Evolutionary conservation across 1,139 yeast species (phyloP), one percentile per base, ranked within the genome.

Genomic region (Chernovozyma aurita): DNA sequence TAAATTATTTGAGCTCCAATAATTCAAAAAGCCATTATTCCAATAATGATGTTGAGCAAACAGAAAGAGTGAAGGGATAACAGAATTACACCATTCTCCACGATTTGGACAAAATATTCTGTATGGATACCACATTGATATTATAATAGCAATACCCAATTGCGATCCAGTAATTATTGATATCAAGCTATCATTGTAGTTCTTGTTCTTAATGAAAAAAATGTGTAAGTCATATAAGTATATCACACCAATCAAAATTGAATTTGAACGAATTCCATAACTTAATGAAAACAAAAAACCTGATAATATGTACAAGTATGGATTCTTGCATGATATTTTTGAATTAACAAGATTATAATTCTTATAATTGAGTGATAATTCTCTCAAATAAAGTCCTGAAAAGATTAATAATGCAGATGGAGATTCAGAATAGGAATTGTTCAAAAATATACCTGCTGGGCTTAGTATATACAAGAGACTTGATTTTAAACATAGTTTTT

Each of bases 31-130:
- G 0, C 98, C 98, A 32, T 70, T 73, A 47, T 78, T 74, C 98
- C 98, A 92, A 57, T 92, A 90, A 44, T 79, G 70, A 2, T 61
- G 42, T 57, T 92, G 98, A 6, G 95, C 85, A 55, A 70, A 86
- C n/a, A 75, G 59, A 50, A 82, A 81, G 27, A 92, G 65, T 24
- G 85, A 73, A 3, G 88, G 87, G 0, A 82, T 32, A 11, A 43
- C 52, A 17, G 56, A 44, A 13, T 54, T 45, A 55, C 98, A 92
- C 97, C 97, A 92, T 43, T 71, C 83, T 2, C 82, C 80, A 44
- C 85, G 60, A 0, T 85, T 82, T 12, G 48, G 50, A 53, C 98
- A 92, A 48, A 77, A 84, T 18, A 52, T 48, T 3, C 34, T 25
- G 52, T 78, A 86, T 1, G 88, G 85, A 5, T 63, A 40, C 38